Percentiles rank a stretch among this genome's conserved stretches.
Conservation (phyloP, 2,329 filamentous ascomycete species). For the Epichloe gansuensis region DNA sequence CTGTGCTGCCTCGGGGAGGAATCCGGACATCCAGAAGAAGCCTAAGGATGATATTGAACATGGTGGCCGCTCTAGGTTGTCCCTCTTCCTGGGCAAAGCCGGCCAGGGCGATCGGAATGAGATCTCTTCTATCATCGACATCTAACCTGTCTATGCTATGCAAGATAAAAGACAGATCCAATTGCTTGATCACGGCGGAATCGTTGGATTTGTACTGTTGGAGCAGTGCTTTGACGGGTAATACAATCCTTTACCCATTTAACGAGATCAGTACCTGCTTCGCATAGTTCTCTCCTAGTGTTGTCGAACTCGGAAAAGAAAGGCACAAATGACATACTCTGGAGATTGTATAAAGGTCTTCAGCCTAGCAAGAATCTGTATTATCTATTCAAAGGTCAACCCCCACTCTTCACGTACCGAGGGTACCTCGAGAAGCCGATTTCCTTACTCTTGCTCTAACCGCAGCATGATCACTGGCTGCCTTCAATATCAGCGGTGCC, state of each 20-base stretch:
- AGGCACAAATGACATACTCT: constrained; percentile 25
- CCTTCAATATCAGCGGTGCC: constrained; percentile 70
- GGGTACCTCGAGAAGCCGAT: not conserved
- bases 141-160: constrained; percentile 51
- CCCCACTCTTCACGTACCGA: not conserved
- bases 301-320: not conserved
- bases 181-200: constrained; percentile 66
- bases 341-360: constrained; percentile 41
- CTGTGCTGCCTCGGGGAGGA: constrained; percentile 63
- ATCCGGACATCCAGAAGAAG: constrained; percentile 59
- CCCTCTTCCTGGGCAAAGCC: constrained; percentile 21
- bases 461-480: constrained; percentile 63
- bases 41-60: constrained; percentile 75
- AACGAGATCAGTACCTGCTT: constrained; percentile 2
- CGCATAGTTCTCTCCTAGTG: not conserved
- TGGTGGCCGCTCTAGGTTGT: constrained; percentile 30
- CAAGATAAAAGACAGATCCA: constrained; percentile 81
- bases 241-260: constrained; percentile 40
- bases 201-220: constrained; percentile 76
- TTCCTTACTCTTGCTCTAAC: constrained; percentile 61
- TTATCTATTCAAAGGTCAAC: constrained; percentile 27
- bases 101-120: constrained; percentile 45
- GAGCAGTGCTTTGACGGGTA: constrained; percentile 74
- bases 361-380: constrained; percentile 37
- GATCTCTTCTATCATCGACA: constrained; percentile 49